A percentile compares a stretch with the other conserved stretches of the same genome.
These are phyloP conservation scores for Candida lessepsii DNA, from an alignment of 805 yeast genomes.

Conservation along the genomic window DNA sequence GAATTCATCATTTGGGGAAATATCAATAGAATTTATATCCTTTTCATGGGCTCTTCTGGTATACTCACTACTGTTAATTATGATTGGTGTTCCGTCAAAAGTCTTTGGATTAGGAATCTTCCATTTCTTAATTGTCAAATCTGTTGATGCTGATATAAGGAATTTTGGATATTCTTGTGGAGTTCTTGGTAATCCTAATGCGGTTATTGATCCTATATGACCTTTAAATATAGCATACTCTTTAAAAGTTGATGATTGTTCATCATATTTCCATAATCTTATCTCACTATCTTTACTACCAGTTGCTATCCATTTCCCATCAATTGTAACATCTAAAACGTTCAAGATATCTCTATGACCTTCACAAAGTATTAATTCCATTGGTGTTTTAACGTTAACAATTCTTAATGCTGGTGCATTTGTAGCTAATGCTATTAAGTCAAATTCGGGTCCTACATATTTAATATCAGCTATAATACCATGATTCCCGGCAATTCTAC, in stretches of 20 bases:
- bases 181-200: constrained; percentile 69
- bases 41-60: constrained; percentile 97
- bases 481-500: constrained; percentile 85
- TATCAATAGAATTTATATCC: constrained; percentile 85
- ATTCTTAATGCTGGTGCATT: constrained; percentile 87
- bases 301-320: constrained; percentile 88
- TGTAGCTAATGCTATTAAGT: constrained; percentile 79
- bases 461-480: constrained; percentile 92
- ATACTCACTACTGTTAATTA: constrained; percentile 67
- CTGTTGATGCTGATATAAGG: constrained; percentile 79
- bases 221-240: constrained; percentile 71
- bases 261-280: constrained; percentile 72
- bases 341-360: constrained; percentile 88
- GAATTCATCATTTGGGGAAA: constrained; percentile 84
- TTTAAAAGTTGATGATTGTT: constrained; percentile 30
- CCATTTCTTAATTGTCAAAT: constrained; percentile 86
- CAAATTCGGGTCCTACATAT: constrained; percentile 62
- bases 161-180: constrained; percentile 55
- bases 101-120: constrained; percentile 50
- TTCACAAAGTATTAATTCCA: constrained; percentile 63
- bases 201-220: constrained; percentile 83
- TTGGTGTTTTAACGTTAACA: constrained; percentile 57
- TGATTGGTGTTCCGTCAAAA: constrained; percentile 15
- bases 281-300: constrained; percentile 89
- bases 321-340: constrained; percentile 69